Conservation (phyloP, 257 asterid species). For the Solanum piurae region DNA sequence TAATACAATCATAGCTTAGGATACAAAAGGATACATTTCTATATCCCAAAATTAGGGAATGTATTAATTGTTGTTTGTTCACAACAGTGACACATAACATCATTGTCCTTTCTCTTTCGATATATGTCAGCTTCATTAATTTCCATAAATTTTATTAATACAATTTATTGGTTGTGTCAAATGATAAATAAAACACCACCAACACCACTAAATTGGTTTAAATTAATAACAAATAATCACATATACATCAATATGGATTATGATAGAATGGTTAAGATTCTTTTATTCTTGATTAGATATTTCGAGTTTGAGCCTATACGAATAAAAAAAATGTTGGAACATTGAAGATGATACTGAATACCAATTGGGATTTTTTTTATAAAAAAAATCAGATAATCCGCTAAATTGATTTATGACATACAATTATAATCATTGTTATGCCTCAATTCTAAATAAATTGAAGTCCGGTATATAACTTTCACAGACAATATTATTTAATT, state of each 20-base stretch:
- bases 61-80: neutral
- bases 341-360: too few relatives aligned
- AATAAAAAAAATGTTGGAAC: neutral
- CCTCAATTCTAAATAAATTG: neutral
- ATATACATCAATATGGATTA: neutral
- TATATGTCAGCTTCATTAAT: neutral
- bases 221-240: neutral
- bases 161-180: neutral
- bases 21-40: neutral
- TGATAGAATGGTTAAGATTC: neutral
- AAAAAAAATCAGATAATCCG: neutral
- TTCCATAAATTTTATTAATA: neutral
- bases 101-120: neutral
- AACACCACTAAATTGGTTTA: neutral
- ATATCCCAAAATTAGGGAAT: neutral
- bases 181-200: neutral
- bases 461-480: too few relatives aligned
- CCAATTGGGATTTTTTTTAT: too few relatives aligned
- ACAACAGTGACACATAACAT: neutral
- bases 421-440: neutral
- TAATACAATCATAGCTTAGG: neutral
- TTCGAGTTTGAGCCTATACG: neutral
- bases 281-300: accelerated
- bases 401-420: neutral
- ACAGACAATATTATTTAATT: neutral